These are phyloP conservation scores for Naganishia friedmannii DNA, from an alignment of 768 basidiomycete genomes.

Conservation along the genomic window DNA sequence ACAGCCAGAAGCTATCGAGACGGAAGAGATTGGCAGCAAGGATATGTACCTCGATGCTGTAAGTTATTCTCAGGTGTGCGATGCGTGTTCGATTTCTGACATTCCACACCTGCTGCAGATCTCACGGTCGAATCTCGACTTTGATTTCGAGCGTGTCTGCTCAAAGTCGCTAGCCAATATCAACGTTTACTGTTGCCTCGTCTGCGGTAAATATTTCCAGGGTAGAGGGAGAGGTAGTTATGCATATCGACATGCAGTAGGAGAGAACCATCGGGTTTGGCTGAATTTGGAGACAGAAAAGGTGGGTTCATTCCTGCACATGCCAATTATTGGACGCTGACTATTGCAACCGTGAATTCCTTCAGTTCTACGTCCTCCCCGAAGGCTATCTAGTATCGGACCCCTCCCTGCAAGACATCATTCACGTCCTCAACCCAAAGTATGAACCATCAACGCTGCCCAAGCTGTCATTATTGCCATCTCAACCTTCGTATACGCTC, in stretches of 20 bases:
- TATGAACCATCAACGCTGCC: constrained; percentile 70
- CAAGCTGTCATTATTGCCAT: constrained; percentile 43
- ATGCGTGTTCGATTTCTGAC: neutral
- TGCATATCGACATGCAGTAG: constrained; percentile 94
- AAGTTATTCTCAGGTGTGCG: constrained; percentile 47
- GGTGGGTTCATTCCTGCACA: constrained; percentile 56
- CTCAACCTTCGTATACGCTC: constrained; percentile 80
- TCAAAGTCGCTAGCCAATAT: constrained; percentile 94
- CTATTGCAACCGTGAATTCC: neutral
- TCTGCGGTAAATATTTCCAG: constrained; percentile 98
- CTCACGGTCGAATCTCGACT: constrained; percentile 84
- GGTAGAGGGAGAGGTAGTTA: constrained; percentile 89
- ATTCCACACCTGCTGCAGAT: constrained; percentile 60
- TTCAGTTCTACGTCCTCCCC: constrained; percentile 89
- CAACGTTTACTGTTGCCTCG: constrained; percentile 95
- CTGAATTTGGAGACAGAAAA: constrained; percentile 91
- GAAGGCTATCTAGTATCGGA: constrained; percentile 96
- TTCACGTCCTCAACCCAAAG: constrained; percentile 81
- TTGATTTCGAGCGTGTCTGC: constrained; percentile 99
- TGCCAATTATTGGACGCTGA: neutral
- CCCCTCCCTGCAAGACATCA: constrained; percentile 92
- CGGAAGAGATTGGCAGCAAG: constrained; percentile 56
- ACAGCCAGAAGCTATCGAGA: constrained; percentile 35
- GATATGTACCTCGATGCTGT: constrained; percentile 95
- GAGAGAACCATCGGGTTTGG: constrained; percentile 97